These are phyloP conservation scores for Fusarium chlamydosporum DNA, from an alignment of 2,329 filamentous ascomycete species.

Conservation along the genomic window DNA sequence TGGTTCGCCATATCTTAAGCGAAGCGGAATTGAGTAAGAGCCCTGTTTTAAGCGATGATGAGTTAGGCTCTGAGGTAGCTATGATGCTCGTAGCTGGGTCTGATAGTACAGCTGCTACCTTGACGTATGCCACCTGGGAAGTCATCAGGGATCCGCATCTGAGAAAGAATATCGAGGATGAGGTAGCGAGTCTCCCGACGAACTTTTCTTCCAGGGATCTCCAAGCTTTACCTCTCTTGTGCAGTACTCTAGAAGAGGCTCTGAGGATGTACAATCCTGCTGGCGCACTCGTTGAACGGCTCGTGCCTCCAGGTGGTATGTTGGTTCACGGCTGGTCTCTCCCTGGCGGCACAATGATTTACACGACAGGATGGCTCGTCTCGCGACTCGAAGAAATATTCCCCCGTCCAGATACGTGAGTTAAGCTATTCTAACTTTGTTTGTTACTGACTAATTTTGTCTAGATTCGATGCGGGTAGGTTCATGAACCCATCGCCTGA, in stretches of 20 bases:
- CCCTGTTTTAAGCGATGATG: background rate
- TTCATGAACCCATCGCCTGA: background rate
- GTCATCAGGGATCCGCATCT: background rate
- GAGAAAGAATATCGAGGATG: constrained; percentile 1
- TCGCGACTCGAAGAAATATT: constrained; percentile 6
- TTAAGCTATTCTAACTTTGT: rapidly evolving
- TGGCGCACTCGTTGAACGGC: background rate
- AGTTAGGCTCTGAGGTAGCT: constrained; percentile 8
- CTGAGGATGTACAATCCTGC: constrained; percentile 20
- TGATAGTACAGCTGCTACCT: constrained; percentile 20
- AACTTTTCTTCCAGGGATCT: background rate
- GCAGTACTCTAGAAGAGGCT: constrained; percentile 7
- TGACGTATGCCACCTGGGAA: constrained; percentile 22
- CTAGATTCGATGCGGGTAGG: background rate
- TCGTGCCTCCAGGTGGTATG: constrained; percentile 1
- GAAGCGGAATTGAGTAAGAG: constrained; percentile 5
- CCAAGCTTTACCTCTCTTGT: background rate
- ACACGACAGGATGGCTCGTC: constrained; percentile 23
- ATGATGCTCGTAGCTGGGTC: constrained; percentile 27
- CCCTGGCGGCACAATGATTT: constrained; percentile 11
- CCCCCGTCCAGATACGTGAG: background rate
- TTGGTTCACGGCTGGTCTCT: constrained; percentile 6
- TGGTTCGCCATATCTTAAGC: constrained; percentile 1
- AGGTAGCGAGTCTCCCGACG: background rate
- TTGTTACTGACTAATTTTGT: rapidly evolving